phyloP scores from a whole-genome alignment of 768 basidiomycete species.

The Sporobolomyces phaffii region DNA sequence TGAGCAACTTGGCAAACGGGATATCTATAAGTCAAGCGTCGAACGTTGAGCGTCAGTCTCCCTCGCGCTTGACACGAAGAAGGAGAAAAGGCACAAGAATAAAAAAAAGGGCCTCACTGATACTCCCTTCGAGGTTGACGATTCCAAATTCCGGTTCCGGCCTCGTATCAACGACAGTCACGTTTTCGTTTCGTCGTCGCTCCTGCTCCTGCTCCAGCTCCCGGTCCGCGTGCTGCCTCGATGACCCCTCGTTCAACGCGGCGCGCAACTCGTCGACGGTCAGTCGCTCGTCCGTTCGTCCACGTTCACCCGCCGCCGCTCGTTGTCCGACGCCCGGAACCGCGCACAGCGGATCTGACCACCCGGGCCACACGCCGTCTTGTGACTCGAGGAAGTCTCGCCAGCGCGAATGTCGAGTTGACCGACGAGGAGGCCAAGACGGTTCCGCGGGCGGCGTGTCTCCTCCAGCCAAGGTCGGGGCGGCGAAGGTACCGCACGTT shows the following conservation, averaged over 20 bases:
- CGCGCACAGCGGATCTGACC: constrained; percentile 31
- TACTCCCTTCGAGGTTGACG: constrained; percentile 20
- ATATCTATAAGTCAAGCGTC: too few relatives aligned
- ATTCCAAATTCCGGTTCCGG: constrained; percentile 34
- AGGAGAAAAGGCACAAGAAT: too few relatives aligned
- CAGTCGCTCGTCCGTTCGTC: neutral
- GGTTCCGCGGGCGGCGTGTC: too few relatives aligned
- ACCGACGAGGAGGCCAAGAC: neutral
- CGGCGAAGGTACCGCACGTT: constrained; percentile 58
- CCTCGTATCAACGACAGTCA: constrained; percentile 35
- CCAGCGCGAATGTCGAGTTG: constrained; percentile 17
- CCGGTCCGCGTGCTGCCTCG: neutral
- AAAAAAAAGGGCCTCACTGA: constrained; percentile 17
- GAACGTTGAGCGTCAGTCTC: too few relatives aligned
- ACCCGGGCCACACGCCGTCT: constrained; percentile 10
- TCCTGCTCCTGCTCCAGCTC: neutral
- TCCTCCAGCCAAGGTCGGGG: neutral
- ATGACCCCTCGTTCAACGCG: neutral
- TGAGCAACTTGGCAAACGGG: constrained; percentile 23
- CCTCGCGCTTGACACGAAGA: too few relatives aligned
- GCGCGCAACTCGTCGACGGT: neutral
- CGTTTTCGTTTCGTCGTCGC: too few relatives aligned
- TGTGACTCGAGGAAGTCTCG: constrained; percentile 9
- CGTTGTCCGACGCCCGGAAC: constrained; percentile 14
- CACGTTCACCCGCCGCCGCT: neutral